Conservation (phyloP, 371 early-diverging fungal species). For the Dichotomocladium elegans region DNA sequence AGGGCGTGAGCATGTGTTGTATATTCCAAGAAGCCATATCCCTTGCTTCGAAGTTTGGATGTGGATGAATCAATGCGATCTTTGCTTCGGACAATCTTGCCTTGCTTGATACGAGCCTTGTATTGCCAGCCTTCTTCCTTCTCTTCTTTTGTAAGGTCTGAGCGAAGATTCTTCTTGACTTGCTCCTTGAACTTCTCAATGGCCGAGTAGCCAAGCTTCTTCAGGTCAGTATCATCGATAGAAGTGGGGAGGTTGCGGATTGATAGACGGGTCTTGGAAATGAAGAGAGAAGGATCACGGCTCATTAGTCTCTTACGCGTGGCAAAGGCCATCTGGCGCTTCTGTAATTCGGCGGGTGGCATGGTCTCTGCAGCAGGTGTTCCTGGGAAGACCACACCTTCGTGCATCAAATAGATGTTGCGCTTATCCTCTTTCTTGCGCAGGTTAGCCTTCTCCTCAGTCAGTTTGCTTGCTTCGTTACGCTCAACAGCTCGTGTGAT, state of each 20-base stretch:
- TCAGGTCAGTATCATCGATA: slow-evolving; percentile 70
- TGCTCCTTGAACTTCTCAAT: slow-evolving; percentile 81
- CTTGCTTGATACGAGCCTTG: slow-evolving; percentile 67
- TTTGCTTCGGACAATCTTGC: slow-evolving; percentile 79
- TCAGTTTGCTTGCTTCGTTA: slow-evolving; percentile 63
- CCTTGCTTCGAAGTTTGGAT: slow-evolving; percentile 70
- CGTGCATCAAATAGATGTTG: slow-evolving; percentile 71
- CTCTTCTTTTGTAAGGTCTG: slow-evolving; percentile 69
- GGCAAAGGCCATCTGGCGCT: slow-evolving; percentile 74
- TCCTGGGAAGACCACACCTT: slow-evolving; percentile 83
- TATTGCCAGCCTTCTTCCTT: slow-evolving; percentile 72
- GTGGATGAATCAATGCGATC: slow-evolving; percentile 73
- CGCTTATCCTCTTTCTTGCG: slow-evolving; percentile 78
- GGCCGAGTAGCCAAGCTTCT: slow-evolving; percentile 59
- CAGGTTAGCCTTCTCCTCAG: slow-evolving; percentile 56
- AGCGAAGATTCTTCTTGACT: slow-evolving; percentile 60
- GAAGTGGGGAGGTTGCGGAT: slow-evolving; percentile 77
- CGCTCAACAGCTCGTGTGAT: slow-evolving; percentile 79
- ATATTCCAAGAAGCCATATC: slow-evolving; percentile 93
- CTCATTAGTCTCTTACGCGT: slow-evolving; percentile 74
- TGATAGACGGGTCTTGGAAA: slow-evolving; percentile 85
- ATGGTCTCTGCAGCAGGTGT: slow-evolving; percentile 76
- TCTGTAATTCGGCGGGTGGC: slow-evolving; percentile 68
- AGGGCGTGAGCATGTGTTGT: slow-evolving; percentile 84
- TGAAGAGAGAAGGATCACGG: slow-evolving; percentile 82